Conservation (phyloP, 768 basidiomycete genomes). For the Tylopilus cervinicoccineus region DNA sequence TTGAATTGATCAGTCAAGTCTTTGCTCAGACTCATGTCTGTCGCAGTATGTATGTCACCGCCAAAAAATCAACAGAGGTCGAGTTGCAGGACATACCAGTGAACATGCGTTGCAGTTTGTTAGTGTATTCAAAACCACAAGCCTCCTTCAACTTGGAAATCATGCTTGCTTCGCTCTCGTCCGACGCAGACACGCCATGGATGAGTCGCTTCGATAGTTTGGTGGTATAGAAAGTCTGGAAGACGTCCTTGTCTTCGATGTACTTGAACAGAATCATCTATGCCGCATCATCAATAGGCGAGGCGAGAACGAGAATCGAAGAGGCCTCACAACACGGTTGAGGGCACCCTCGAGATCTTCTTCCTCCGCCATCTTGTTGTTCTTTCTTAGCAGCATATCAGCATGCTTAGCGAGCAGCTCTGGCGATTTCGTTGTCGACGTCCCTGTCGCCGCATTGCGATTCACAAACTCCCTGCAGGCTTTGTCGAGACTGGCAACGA, state of each 20-base stretch:
- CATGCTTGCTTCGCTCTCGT: conserved; percentile 97
- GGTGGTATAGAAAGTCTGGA: conserved; percentile 96
- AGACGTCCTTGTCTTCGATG: conserved; percentile 98
- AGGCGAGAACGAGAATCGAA: not conserved
- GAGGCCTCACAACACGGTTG: conserved; percentile 73
- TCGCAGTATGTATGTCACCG: conserved; percentile 2
- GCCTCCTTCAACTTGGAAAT: conserved; percentile 96
- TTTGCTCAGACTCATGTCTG: conserved; percentile 93
- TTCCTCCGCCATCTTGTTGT: conserved; percentile 92
- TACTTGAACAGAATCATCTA: conserved; percentile 99
- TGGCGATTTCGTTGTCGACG: conserved; percentile 81
- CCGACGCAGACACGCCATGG: conserved; percentile 85
- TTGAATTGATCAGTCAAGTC: conserved; percentile 96
- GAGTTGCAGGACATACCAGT: conserved; percentile 54
- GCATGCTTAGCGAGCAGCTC: conserved; percentile 91
- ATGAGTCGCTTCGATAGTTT: conserved; percentile 92
- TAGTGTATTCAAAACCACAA: conserved; percentile 95
- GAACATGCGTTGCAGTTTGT: conserved; percentile 96
- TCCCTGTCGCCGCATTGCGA: conserved; percentile 82
- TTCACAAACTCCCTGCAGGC: conserved; percentile 97
- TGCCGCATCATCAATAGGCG: conserved; percentile 4
- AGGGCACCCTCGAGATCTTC: conserved; percentile 86
- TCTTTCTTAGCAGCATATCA: conserved; percentile 86
- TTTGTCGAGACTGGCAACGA: conserved; percentile 90
- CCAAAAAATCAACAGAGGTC: not conserved